phyloP scores from a whole-genome alignment of 805 yeast genomes.

The Pichia paraexigua region DNA sequence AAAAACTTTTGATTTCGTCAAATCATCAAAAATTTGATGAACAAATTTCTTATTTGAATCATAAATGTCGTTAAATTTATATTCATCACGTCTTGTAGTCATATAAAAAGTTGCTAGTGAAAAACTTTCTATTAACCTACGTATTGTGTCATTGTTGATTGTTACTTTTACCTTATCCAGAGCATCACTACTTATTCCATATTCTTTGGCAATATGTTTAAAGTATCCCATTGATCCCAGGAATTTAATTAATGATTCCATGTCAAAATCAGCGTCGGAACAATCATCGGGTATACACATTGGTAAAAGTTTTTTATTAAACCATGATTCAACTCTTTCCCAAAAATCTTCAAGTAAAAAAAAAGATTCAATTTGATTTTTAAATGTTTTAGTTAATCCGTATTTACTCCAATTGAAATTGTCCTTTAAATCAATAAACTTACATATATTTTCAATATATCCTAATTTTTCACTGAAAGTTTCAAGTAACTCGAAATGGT shows the following conservation, averaged over 20 bases:
- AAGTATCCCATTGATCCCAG: not conserved
- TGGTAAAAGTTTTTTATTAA: too few species aligned
- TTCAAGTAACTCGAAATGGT: too few species aligned
- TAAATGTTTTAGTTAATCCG: not conserved
- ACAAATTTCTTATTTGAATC: not conserved
- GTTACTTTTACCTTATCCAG: not conserved
- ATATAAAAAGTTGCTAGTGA: not conserved
- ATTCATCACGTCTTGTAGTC: not conserved
- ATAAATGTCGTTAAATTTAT: not conserved
- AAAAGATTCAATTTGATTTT: too few species aligned
- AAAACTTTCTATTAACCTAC: not conserved
- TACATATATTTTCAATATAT: not conserved
- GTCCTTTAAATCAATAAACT: not conserved
- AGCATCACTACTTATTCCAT: not conserved
- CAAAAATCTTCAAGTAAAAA: too few species aligned
- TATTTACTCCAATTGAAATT: not conserved
- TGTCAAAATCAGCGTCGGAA: too few species aligned
- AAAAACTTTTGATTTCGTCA: not conserved
- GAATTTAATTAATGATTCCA: too few species aligned
- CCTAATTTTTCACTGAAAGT: not conserved
- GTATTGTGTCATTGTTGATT: too few species aligned
- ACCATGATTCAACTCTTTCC: too few species aligned
- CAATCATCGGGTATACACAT: too few species aligned
- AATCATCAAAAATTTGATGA: not conserved
- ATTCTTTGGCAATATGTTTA: not conserved